These are phyloP conservation scores for Persicaria maculosa DNA, from an alignment of 148 eudicot species.

Conservation along the genomic window DNA sequence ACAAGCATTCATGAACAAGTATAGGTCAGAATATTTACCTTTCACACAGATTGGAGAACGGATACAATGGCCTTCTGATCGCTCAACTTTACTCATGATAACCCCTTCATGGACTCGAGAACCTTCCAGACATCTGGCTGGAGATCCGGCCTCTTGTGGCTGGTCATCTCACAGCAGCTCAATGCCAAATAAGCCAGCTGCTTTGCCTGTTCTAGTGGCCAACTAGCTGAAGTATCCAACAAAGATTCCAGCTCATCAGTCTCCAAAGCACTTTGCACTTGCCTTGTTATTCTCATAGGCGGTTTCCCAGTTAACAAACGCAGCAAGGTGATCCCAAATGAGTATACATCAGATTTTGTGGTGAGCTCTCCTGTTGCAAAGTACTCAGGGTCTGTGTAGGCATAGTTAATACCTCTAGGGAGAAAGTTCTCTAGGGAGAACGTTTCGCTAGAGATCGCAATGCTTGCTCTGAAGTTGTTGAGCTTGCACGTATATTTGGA, in stretches of 20 bases:
- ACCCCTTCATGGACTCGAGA: conserved; percentile 33
- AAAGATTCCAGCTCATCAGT: conserved; percentile 29
- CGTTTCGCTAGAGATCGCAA: conserved; percentile 17
- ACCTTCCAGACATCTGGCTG: conserved; percentile 46
- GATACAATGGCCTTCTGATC: no score
- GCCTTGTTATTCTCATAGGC: conserved; percentile 38
- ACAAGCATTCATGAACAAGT: no score
- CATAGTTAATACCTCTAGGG: conserved; percentile 23
- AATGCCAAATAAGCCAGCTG: conserved; percentile 49
- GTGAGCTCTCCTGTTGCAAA: conserved; percentile 46
- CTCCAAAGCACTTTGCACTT: conserved; percentile 53
- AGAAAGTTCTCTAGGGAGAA: conserved; percentile 28
- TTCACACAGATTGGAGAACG: no score
- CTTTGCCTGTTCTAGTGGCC: conserved; percentile 57
- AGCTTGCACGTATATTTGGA: conserved; percentile 57
- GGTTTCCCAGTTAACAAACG: conserved; percentile 60
- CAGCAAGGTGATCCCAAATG: conserved; percentile 70
- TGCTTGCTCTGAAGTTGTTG: conserved; percentile 24
- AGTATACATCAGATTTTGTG: conserved; percentile 59
- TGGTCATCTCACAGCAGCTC: conserved; percentile 53
- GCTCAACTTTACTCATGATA: background rate
- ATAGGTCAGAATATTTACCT: no score
- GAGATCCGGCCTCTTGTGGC: conserved; percentile 48
- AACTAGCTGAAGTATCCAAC: conserved; percentile 71
- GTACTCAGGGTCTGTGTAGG: conserved; percentile 64